A percentile compares a stretch with the other conserved stretches of the same genome.
Conservation (phyloP, 352 stramenopile species). For the Phytophthora cryptogea region DNA sequence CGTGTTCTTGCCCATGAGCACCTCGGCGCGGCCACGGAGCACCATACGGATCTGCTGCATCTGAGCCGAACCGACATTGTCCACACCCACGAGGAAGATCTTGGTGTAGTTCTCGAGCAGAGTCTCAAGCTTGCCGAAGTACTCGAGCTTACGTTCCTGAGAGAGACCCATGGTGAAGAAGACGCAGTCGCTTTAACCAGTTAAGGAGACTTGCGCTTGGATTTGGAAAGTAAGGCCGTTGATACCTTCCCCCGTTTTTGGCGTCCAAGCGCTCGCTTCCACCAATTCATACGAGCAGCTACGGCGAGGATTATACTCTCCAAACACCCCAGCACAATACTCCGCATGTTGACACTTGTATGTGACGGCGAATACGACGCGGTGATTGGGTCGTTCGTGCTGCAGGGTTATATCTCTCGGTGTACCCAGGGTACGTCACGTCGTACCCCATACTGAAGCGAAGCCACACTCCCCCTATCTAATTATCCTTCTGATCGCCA, state of each 20-base stretch:
- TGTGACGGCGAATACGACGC: not conserved
- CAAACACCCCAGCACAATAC: conserved; percentile 9
- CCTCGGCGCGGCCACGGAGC: conserved; percentile 94
- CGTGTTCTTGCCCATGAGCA: conserved; percentile 99
- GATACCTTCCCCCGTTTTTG: too few relatives aligned
- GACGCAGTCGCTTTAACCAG: conserved; percentile 90
- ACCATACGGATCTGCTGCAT: conserved; percentile 98
- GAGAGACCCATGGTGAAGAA: conserved; percentile 92
- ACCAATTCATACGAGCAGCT: conserved; percentile 33
- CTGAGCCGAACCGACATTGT: conserved; percentile 99
- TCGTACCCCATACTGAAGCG: conserved; percentile 6
- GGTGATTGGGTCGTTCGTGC: conserved; percentile 16
- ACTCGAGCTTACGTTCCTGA: conserved; percentile 97
- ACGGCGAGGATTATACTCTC: not conserved
- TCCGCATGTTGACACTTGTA: conserved; percentile 26
- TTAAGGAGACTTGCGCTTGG: conserved; percentile 86
- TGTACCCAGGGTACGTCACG: conserved; percentile 16
- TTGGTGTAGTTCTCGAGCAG: conserved; percentile 97
- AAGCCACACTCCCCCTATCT: conserved; percentile 4
- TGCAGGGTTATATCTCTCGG: not conserved
- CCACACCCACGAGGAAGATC: conserved; percentile 98
- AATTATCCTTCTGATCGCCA: conserved; percentile 30
- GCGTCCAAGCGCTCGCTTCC: conserved; percentile 33
- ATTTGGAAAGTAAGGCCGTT: conserved; percentile 45
- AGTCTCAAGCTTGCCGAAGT: conserved; percentile 96